Evolutionary conservation across 495 filamentous ascomycete species (phyloP), one percentile per base, ranked within the genome.

Genomic region (Geopyxis carbonaria): DNA sequence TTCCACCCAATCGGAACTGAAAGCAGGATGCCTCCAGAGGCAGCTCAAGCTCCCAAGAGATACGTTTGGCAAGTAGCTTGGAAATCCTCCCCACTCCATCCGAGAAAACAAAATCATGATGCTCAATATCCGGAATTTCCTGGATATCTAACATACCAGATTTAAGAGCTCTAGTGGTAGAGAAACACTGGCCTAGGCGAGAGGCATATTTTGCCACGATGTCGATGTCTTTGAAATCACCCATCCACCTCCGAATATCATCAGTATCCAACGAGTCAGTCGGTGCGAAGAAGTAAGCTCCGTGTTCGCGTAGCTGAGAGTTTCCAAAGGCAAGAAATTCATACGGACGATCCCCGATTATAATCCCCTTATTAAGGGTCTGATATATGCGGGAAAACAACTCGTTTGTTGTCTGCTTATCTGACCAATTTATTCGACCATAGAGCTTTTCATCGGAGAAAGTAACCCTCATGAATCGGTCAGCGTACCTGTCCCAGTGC

Each of bases 81-180:
- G 87, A 93, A 22, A 99, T 89, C 58, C 81, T 92, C 9, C 91
- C 91, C 29, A 97, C 81, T 2, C 89, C 91, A 55, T 97, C 89
- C 0, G 83, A 85, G 55, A 95, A 95, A 34, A 57, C 72, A 54
- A 67, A 75, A 0, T 64, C 69, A 32, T 76, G 72, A 4, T 67
- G 66, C 25, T 69, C 61, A 5, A 93, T 64, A 41, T 95, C 89
- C 10, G 29, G 25, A 24, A 75, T 63, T 37, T 59, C 53, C 8
- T 45, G 34, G 9, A 57, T 46, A 14, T 61, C 59, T 14, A 71
- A 56, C 2, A 56, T 56, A 9, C 64, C 58, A 19, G 59, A 58
- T 5, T 48, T 52, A 33, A 91, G 69, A 18, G 78, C 72, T 32
- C 78, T 65, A 0, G 89, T 95, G 0, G 89, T 94, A 0, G 89